These are phyloP conservation scores for Colletotrichum kahawae DNA, from an alignment of 2,329 filamentous ascomycete species.

Conservation along the genomic window DNA sequence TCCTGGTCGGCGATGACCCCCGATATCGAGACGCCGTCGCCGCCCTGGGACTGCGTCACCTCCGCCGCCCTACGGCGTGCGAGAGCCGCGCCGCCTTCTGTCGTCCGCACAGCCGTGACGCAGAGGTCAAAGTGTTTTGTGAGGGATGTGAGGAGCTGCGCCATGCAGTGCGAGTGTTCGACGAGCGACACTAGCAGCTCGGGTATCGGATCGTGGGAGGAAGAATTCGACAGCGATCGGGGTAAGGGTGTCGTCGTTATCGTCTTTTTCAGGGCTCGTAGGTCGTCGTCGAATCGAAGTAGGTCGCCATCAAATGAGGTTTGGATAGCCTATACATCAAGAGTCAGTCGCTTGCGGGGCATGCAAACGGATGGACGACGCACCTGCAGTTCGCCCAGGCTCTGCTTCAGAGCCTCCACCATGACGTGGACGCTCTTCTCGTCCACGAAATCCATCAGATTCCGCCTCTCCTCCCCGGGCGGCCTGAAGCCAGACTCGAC, in stretches of 20 bases:
- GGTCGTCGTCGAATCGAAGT: slow-evolving; percentile 74
- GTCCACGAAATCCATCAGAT: slow-evolving; percentile 78
- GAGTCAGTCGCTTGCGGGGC: neutral
- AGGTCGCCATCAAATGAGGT: slow-evolving; percentile 79
- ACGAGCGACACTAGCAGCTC: slow-evolving; percentile 68
- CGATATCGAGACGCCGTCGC: slow-evolving; percentile 65
- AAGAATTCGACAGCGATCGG: slow-evolving; percentile 38
- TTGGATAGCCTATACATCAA: slow-evolving; percentile 58
- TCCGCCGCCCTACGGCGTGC: slow-evolving; percentile 73
- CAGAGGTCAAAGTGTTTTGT: slow-evolving; percentile 93
- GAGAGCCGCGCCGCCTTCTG: slow-evolving; percentile 77
- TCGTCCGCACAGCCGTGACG: slow-evolving; percentile 88
- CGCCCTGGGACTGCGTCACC: slow-evolving; percentile 52
- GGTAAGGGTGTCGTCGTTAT: slow-evolving; percentile 47
- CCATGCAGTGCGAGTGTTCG: slow-evolving; percentile 81
- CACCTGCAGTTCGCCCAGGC: slow-evolving; percentile 74
- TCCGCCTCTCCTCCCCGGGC: slow-evolving; percentile 61
- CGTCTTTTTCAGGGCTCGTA: slow-evolving; percentile 67
- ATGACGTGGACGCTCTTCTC: slow-evolving; percentile 71
- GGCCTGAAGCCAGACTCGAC: slow-evolving; percentile 71
- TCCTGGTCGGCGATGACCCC: slow-evolving; percentile 68
- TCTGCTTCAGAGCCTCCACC: slow-evolving; percentile 69
- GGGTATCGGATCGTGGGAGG: slow-evolving; percentile 48
- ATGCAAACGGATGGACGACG: neutral
- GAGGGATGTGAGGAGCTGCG: slow-evolving; percentile 77